Conservation (phyloP, 148 eudicot species). For the Cornus controversa region DNA sequence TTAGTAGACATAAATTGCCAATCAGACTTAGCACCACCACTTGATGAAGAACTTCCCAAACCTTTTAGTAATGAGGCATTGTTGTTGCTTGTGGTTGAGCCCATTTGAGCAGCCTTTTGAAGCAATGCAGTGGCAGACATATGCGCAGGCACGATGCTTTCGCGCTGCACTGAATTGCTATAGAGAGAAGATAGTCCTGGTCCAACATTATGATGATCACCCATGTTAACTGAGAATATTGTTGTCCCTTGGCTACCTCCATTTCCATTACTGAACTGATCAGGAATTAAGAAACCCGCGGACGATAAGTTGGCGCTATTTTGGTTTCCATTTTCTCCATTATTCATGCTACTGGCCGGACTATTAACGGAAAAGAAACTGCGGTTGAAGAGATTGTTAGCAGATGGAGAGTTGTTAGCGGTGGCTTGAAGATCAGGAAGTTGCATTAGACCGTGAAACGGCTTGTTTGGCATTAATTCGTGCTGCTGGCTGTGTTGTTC, state of each 20-base stretch:
- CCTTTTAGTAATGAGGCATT: constrained; percentile 39
- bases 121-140: constrained; percentile 77
- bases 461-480: constrained; percentile 17
- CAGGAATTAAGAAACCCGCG: constrained; percentile 5
- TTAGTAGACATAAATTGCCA: background rate
- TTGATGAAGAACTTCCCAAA: constrained; percentile 10
- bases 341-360: background rate
- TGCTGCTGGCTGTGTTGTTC: constrained; percentile 11
- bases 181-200: constrained; percentile 14
- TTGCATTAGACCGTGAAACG: constrained; percentile 27
- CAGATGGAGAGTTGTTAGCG: constrained; percentile 1
- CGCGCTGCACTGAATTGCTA: constrained; percentile 5
- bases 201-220: background rate
- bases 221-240: constrained; percentile 4
- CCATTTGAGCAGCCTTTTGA: constrained; percentile 73
- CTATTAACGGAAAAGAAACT: constrained; percentile 15
- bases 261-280: constrained; percentile 3
- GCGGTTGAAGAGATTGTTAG: constrained; percentile 18
- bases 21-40: background rate
- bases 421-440: constrained; percentile 27
- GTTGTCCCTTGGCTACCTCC: constrained; percentile 11
- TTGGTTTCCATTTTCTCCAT: background rate
- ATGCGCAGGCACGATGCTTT: constrained; percentile 18
- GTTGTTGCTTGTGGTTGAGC: constrained; percentile 47
- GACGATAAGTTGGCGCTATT: background rate